Evolutionary conservation across 192 early-diverging fungal species (phyloP).

Genomic region (Pilobolus umbonatus): DNA sequence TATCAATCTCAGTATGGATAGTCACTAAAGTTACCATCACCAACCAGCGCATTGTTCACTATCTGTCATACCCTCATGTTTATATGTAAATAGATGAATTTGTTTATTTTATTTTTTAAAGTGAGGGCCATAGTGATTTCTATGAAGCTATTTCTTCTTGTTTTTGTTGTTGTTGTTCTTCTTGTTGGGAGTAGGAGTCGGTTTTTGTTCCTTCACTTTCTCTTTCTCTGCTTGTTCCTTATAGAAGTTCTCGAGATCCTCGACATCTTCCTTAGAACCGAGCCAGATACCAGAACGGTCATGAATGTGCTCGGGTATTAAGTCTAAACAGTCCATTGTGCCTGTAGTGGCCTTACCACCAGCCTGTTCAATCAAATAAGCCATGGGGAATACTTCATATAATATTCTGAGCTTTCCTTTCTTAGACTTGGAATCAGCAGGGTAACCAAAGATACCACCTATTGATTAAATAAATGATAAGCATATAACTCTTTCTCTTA

Average conservation of each 20-base stretch:
- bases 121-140: too few relatives aligned
- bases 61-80: too few relatives aligned
- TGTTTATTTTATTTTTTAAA: too few relatives aligned
- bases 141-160: too few relatives aligned
- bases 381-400: constrained; percentile 99
- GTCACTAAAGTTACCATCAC: too few relatives aligned
- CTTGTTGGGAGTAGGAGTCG: not conserved
- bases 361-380: constrained; percentile 89
- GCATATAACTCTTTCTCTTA: not conserved
- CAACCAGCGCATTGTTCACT: too few relatives aligned
- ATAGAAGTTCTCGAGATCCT: constrained; percentile 74
- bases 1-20: too few relatives aligned
- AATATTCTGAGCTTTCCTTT: constrained; percentile 91
- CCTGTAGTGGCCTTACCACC: constrained; percentile 92
- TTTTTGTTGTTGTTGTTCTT: too few relatives aligned
- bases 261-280: constrained; percentile 86
- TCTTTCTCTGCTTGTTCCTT: not conserved
- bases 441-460: constrained; percentile 66
- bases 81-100: too few relatives aligned
- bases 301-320: constrained; percentile 85
- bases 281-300: constrained; percentile 88
- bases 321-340: constrained; percentile 72
- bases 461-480: not conserved
- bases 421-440: constrained; percentile 60
- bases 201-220: not conserved